These are phyloP conservation scores for Apiospora malaysiana DNA, from an alignment of 2,329 filamentous ascomycete genomes.

Conservation along the genomic window DNA sequence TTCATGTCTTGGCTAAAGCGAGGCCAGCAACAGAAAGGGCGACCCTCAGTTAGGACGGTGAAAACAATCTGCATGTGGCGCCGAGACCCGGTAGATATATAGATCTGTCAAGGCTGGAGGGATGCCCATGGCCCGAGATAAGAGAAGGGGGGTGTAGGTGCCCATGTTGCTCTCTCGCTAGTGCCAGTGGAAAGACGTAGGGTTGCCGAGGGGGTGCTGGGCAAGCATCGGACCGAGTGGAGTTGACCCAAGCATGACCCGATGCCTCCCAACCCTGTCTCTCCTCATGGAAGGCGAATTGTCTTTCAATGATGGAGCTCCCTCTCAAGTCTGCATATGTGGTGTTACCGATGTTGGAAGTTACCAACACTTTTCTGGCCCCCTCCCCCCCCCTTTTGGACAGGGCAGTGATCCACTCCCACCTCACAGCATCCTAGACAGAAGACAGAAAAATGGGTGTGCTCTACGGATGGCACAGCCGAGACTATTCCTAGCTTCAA, in stretches of 20 bases:
- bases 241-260: slow-evolving; percentile 16
- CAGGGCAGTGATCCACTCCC: background rate
- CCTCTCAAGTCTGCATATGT: slow-evolving; percentile 14
- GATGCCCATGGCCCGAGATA: background rate
- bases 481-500: background rate
- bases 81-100: slow-evolving; percentile 17
- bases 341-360: slow-evolving; percentile 14
- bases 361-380: background rate
- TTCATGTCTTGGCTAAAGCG: slow-evolving; percentile 5
- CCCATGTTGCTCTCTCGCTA: background rate
- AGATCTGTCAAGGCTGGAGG: background rate
- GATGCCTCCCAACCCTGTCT: slow-evolving; percentile 2
- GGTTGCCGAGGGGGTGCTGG: slow-evolving; percentile 3
- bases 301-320: background rate
- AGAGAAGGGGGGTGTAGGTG: background rate
- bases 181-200: background rate
- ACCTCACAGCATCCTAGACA: background rate
- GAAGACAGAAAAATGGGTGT: background rate
- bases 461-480: slow-evolving; percentile 3
- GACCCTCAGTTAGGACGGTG: background rate
- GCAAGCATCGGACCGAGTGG: slow-evolving; percentile 20
- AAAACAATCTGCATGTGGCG: background rate
- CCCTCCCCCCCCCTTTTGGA: slow-evolving; percentile 1
- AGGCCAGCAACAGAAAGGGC: background rate
- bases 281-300: slow-evolving; percentile 1